Conservation (phyloP, 306 rosid genomes). For the Trifolium subterraneum region DNA sequence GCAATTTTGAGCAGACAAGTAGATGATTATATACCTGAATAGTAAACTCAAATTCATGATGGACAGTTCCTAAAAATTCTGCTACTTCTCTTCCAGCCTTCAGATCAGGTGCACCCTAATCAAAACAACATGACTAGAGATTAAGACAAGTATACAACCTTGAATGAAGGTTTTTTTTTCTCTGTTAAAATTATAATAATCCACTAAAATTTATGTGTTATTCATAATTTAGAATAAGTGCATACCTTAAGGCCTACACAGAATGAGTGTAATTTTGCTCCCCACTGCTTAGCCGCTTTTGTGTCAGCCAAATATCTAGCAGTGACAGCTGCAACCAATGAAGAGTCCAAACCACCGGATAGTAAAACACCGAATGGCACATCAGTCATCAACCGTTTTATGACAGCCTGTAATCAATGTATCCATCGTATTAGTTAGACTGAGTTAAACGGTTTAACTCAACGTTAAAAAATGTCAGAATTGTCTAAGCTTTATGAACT, state of each 20-base stretch:
- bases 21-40: constrained; percentile 62
- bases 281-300: constrained; percentile 91
- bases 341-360: constrained; percentile 93
- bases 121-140: constrained; percentile 15
- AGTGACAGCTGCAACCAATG: constrained; percentile 90
- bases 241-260: constrained; percentile 90
- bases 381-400: constrained; percentile 95
- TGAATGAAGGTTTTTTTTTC: not conserved
- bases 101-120: constrained; percentile 91
- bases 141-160: not conserved
- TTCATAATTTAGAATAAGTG: constrained; percentile 9
- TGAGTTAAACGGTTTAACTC: not conserved
- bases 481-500: too few species aligned
- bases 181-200: not conserved
- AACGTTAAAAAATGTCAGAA: not conserved
- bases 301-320: constrained; percentile 83
- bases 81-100: constrained; percentile 97
- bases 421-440: not conserved
- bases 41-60: constrained; percentile 85
- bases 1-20: not conserved
- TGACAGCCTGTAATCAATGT: constrained; percentile 68
- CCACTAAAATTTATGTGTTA: not conserved
- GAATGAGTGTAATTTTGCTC: constrained; percentile 87
- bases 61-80: constrained; percentile 83
- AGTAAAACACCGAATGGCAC: constrained; percentile 96